Conservation (phyloP, 805 yeast genomes). For the Sugiyamaella lignohabitans region DNA sequence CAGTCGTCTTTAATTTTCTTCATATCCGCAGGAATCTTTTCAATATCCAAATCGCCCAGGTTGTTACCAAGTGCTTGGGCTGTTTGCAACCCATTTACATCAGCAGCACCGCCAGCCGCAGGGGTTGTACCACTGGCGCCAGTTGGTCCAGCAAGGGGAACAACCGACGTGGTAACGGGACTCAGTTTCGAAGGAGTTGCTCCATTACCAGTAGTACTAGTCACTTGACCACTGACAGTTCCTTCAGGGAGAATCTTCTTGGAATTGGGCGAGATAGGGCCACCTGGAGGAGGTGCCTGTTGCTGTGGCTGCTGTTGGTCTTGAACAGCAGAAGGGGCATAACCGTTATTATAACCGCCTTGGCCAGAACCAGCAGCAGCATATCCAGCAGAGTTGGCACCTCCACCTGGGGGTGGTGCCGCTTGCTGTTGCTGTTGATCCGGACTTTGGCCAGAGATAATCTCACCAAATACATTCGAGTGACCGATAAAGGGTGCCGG, state of each 20-base stretch:
- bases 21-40: constrained; percentile 64
- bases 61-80: constrained; percentile 30
- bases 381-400: constrained; percentile 4
- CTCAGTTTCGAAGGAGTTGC: background rate
- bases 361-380: constrained; percentile 1
- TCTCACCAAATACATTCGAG: constrained; percentile 29
- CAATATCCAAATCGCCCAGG: constrained; percentile 63
- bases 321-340: constrained; percentile 1
- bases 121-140: constrained; percentile 3
- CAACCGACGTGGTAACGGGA: background rate
- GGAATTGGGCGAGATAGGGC: background rate
- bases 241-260: background rate
- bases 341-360: constrained; percentile 12
- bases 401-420: constrained; percentile 15
- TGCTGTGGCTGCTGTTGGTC: constrained; percentile 10
- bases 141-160: constrained; percentile 13
- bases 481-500: constrained; percentile 27
- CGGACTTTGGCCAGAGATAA: constrained; percentile 30
- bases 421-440: constrained; percentile 28
- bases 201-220: constrained; percentile 13
- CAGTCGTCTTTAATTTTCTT: constrained; percentile 81
- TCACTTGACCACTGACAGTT: constrained; percentile 1
- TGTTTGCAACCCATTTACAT: constrained; percentile 9
- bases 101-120: constrained; percentile 5
- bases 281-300: background rate